Percentiles rank a stretch among this genome's conserved stretches.
Evolutionary conservation across 306 rosid genomes (phyloP).

Genomic region (Aeschynomene evenia): DNA sequence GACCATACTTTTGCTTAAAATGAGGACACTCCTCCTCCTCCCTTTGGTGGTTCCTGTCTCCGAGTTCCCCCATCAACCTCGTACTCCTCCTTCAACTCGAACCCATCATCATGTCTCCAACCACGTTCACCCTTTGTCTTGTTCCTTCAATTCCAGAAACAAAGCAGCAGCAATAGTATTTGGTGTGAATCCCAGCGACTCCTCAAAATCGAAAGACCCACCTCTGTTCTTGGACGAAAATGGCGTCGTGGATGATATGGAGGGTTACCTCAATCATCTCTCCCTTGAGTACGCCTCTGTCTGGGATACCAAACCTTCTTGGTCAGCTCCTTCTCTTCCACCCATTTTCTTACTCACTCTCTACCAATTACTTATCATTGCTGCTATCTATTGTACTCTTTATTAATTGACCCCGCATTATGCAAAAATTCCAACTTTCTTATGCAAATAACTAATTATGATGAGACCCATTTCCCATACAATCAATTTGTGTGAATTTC

Average conservation of each 20-base stretch:
- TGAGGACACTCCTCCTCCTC: slow-evolving; percentile 45
- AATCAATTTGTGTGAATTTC: not conserved
- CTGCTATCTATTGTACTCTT: not conserved
- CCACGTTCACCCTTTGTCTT: slow-evolving; percentile 19
- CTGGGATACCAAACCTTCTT: slow-evolving; percentile 95
- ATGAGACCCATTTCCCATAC: not conserved
- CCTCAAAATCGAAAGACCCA: slow-evolving; percentile 33
- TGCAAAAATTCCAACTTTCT: not conserved
- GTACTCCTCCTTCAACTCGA: slow-evolving; percentile 13
- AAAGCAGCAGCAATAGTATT: slow-evolving; percentile 28
- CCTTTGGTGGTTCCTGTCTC: slow-evolving; percentile 22
- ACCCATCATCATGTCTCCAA: slow-evolving; percentile 22
- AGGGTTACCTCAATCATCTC: slow-evolving; percentile 74
- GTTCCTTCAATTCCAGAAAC: slow-evolving; percentile 24
- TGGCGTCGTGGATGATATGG: slow-evolving; percentile 75
- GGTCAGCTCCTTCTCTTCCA: slow-evolving; percentile 48
- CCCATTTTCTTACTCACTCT: not conserved
- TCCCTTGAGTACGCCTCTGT: slow-evolving; percentile 93
- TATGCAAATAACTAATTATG: not conserved
- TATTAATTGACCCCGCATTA: not conserved
- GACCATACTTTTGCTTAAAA: slow-evolving; percentile 32
- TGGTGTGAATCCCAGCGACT: slow-evolving; percentile 39
- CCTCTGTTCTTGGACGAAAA: slow-evolving; percentile 66
- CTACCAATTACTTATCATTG: not conserved
- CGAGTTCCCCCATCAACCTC: not conserved